A percentile compares a stretch with the other conserved stretches of the same genome.
Conservation (phyloP, 108 stramenopile species). For the Chaetoceros tenuissimus region DNA sequence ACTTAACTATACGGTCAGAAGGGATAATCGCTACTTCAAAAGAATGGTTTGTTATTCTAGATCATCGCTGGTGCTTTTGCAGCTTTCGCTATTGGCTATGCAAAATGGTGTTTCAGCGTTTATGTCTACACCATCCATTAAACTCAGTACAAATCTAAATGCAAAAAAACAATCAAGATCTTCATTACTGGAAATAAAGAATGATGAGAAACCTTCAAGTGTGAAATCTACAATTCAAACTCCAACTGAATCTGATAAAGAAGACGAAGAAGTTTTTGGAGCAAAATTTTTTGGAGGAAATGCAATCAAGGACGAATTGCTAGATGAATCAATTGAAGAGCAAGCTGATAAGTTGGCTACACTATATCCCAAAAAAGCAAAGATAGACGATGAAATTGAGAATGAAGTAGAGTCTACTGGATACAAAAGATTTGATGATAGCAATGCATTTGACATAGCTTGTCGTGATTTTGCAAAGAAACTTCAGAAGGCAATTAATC, state of each 20-base stretch:
- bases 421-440: conserved; percentile 41
- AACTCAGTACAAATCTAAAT: neutral
- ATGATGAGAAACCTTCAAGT: neutral
- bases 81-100: too few species aligned
- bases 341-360: conserved; percentile 13
- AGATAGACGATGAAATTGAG: conserved; percentile 2
- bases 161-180: neutral
- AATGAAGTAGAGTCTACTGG: neutral
- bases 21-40: too few species aligned
- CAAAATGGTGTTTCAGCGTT: too few species aligned
- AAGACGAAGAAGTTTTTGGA: conserved; percentile 25
- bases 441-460: conserved; percentile 27
- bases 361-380: neutral
- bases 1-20: too few species aligned
- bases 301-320: conserved; percentile 68
- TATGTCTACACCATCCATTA: too few species aligned
- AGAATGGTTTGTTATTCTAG: too few species aligned
- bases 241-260: neutral
- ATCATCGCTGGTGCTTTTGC: too few species aligned
- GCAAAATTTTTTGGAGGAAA: conserved; percentile 64
- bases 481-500: conserved; percentile 57
- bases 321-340: conserved; percentile 49
- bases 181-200: neutral
- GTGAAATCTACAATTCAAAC: too few species aligned
- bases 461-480: conserved; percentile 32